Evolutionary conservation across 2,329 filamentous ascomycete genomes (phyloP), one percentile per base, ranked within the genome.

Genomic region (Colletotrichum tropicale): DNA sequence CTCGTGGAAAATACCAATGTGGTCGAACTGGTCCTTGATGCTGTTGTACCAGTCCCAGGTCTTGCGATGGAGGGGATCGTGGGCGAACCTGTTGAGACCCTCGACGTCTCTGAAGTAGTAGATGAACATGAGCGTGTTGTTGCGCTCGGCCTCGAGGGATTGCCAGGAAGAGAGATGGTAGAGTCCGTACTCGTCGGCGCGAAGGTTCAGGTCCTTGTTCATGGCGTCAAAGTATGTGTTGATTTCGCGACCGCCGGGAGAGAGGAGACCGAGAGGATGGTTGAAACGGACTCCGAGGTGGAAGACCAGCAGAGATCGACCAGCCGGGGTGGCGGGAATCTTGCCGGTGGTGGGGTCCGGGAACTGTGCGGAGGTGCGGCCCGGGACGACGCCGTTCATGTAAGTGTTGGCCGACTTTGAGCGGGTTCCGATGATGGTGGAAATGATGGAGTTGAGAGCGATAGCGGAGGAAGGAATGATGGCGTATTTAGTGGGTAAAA

Each of bases 1-100:
- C 85, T 92, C 90, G 79, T 92, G 90, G 75, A 85, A 91, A 77
- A 91, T 88, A 7, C 86, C 85, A 28, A 91, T 78, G 76, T 89
- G 84, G 30, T 79, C 78, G 55, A 82, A 76, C 30, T 85, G 79
- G 60, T 79, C 80, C 66, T 79, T 81, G 70, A 85, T 84, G 80
- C 56, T 21, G 58, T 70, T 74, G 48, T 86, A 89, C 86, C 87
- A 91, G 62, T 88, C 85, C 89, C 88, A 90, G 1, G 81, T 86
- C 48, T 84, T 80, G 15, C 86, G 84, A 78, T 92, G 91, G 10
- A 87, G 71, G 8, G 83, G 79, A 61, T 84, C 85, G 67, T 90
- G 87, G 2, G 90, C 90, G 77, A 90, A 92, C 18, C 81, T 81
- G 79, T 91, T 86, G 18, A 92, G 79, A 16, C 86, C 85, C 55